Evolutionary conservation across 1,284 basidiomycete species (phyloP), one percentile per base, ranked within the genome.

Genomic region (Tylopilus orsonianus): DNA sequence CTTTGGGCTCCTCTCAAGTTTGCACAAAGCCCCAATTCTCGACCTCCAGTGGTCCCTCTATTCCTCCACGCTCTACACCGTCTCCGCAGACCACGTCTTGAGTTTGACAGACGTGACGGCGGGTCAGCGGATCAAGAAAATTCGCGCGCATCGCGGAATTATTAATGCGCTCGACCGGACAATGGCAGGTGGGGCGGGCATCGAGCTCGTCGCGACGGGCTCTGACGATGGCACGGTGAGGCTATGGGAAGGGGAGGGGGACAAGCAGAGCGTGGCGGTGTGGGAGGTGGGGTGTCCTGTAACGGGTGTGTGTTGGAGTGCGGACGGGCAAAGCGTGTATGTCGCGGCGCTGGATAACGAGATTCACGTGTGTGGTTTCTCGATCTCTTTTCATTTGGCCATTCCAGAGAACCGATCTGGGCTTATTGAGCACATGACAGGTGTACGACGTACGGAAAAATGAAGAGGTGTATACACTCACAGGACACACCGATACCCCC

Each of bases 311-410:
- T 89, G 87, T 61, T 97, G 92, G 93, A 88, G 90, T 58, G 81
- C 81, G 33, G 93, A 97, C 61, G 94, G 90, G 0, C 79, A 88
- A 54, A 87, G 82, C 54, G 76, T 94, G 48, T 97, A 90, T 57
- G 81, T 90, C n/a, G 92, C 87, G 8, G 93, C 90, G 7, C 69
- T 97, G 58, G 94, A 97, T 69, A 97, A 97, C 58, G 90, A 92
- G 66, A 86, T 97, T 54, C 92, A 96, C 66, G 93, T 93, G 64
- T 55, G 87, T 75, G 6, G 24, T 24, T 35, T 5, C 26, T 20
- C 2, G 4, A 18, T 18, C 35, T 47, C 23, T 30, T 30, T 19
- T 3, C 2, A 19, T 19, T 48, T 5, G 5, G 12, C 16, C 14
- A n/a, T n/a, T n/a, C n/a, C n/a, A n/a, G n/a, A n/a, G n/a, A n/a